Conservation (phyloP, 805 yeast genomes). For the Schwanniomyces occidentalis region DNA sequence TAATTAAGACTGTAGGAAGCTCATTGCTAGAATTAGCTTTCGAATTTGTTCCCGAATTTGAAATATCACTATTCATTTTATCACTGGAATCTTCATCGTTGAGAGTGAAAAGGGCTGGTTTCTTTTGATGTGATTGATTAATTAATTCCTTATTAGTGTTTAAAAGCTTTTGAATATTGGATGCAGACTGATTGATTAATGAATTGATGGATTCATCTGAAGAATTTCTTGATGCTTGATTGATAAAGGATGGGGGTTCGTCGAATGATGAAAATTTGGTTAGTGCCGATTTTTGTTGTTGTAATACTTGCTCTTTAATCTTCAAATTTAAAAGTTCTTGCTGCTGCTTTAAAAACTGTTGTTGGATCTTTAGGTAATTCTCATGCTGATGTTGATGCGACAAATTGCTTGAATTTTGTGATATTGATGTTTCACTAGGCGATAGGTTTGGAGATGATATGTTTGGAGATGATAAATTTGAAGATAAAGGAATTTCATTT, state of each 20-base stretch:
- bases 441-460: slow-evolving; percentile 12
- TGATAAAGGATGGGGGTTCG: slow-evolving; percentile 5
- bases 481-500: slow-evolving; percentile 8
- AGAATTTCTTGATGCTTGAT: slow-evolving; percentile 8
- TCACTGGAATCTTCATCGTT: slow-evolving; percentile 1
- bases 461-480: too few relatives aligned
- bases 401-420: background rate
- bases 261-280: slow-evolving; percentile 2
- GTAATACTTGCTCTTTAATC: slow-evolving; percentile 7
- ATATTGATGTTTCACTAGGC: slow-evolving; percentile 6
- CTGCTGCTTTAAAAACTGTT: slow-evolving; percentile 38
- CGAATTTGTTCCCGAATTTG: background rate
- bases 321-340: slow-evolving; percentile 27
- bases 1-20: slow-evolving; percentile 12
- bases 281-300: slow-evolving; percentile 3
- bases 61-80: background rate
- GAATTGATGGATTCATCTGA: slow-evolving; percentile 12
- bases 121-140: slow-evolving; percentile 1
- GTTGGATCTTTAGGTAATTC: slow-evolving; percentile 36
- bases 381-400: slow-evolving; percentile 33
- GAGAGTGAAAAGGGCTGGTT: slow-evolving; percentile 2
- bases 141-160: slow-evolving; percentile 6
- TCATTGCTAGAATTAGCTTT: slow-evolving; percentile 1
- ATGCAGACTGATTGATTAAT: slow-evolving; percentile 5
- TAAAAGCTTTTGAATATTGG: slow-evolving; percentile 10